Evolutionary conservation across 805 yeast genomes (phyloP), one percentile per base, ranked within the genome.

Genomic region (Candida fluviatilis): DNA sequence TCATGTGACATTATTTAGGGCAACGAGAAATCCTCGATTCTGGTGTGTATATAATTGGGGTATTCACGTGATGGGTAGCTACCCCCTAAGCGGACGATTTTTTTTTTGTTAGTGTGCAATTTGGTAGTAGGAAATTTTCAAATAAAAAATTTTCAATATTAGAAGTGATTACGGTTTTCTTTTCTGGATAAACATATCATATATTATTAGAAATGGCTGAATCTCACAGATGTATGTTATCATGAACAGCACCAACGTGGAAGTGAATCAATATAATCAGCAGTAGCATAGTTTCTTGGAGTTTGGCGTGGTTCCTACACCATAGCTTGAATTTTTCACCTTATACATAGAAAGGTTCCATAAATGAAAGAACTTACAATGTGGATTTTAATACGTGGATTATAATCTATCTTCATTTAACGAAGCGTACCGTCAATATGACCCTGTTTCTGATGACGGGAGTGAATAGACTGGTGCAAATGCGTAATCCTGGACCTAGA

Each of bases 141-240:
- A 5, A 8, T 8, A 26, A 26, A 26, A 26, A 26, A 26, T 26
- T 26, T 26, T 26, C 29, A 26, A 13, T 26, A 26, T 26, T 6
- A 26, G 14, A 26, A 26, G 29, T 26, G 29, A 12, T 26, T 13
- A 26, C 7, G 29, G 13, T 26, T 26, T 26, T 26, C 29, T 26
- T 26, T 26, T 26, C 24, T 21, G 15, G 29, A 26, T 26, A 26
- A 12, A 26, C 29, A 26, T 26, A 26, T 12, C 29, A 26, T 10
- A 26, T 10, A 26, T 8, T 26, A 26, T 26, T 26, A 26, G 24
- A 26, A 75, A 87, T 87, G 95, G 89, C 95, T 78, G 95, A 86
- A 80, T 83, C 95, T 70, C 95, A 87, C 78, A 87, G 96, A 88
- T 84, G 95, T 86, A 87, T 74, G 95, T 85, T 56, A 47, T 34